These are phyloP conservation scores for Erucastrum elatum DNA, from an alignment of 345 rosid species.

Conservation along the genomic window DNA sequence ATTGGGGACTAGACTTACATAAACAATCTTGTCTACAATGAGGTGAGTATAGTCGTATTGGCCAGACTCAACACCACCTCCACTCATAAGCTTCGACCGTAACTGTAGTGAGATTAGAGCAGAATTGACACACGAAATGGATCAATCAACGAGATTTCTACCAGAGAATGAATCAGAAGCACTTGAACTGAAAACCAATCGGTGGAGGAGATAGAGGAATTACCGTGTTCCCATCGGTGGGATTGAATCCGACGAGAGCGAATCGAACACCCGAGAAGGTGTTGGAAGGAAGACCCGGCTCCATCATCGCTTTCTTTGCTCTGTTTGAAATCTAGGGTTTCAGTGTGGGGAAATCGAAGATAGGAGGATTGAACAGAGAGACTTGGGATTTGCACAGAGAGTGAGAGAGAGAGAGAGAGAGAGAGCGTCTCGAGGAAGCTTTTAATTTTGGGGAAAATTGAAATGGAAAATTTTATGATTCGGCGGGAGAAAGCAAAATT, in stretches of 20 bases:
- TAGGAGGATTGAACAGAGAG: conserved; percentile 11
- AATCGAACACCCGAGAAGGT: conserved; percentile 68
- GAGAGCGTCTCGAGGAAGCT: conserved; percentile 27
- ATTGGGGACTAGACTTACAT: conserved; percentile 46
- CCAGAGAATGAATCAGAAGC: conserved; percentile 3
- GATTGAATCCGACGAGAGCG: conserved; percentile 65
- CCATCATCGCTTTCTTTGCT: conserved; percentile 37
- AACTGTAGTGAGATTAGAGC: conserved; percentile 54
- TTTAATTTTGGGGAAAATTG: background rate
- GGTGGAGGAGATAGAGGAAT: background rate
- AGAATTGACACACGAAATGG: background rate
- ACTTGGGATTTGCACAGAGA: background rate
- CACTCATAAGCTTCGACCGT: conserved; percentile 64
- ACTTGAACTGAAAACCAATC: background rate
- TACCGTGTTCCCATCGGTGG: conserved; percentile 46
- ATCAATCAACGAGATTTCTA: background rate
- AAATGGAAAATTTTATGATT: background rate
- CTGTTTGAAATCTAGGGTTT: conserved; percentile 1
- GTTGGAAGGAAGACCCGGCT: conserved; percentile 39
- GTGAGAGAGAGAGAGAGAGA: background rate
- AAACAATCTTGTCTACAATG: conserved; percentile 65
- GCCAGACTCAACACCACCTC: conserved; percentile 71
- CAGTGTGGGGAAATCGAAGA: background rate
- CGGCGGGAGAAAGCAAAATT: conserved; percentile 19
- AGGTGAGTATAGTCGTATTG: conserved; percentile 61